These are phyloP conservation scores for Scutellaria baicalensis DNA, from an alignment of 257 asterid species.

Conservation along the genomic window DNA sequence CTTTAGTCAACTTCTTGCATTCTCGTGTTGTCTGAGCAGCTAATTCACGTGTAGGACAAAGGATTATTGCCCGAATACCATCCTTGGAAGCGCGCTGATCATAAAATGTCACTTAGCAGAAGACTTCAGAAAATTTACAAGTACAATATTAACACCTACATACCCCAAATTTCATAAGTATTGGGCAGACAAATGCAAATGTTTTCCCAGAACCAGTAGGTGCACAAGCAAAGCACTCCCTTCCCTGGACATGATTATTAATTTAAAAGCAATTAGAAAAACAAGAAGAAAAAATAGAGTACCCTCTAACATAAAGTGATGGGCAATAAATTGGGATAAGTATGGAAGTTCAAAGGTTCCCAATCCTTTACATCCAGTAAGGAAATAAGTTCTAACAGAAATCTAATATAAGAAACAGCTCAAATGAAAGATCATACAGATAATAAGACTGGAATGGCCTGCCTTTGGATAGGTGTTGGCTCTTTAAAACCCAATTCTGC, in stretches of 20 bases:
- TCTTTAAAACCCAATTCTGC: conserved; percentile 68
- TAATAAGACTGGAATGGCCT: conserved; percentile 85
- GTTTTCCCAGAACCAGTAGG: conserved; percentile 99
- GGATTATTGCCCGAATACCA: conserved; percentile 78
- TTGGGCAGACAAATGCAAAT: conserved; percentile 78
- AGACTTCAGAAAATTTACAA: neutral
- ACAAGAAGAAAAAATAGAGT: neutral
- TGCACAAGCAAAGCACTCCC: conserved; percentile 95
- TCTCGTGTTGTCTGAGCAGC: conserved; percentile 98
- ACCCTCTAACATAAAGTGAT: neutral
- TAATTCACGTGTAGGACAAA: conserved; percentile 91
- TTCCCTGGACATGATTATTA: conserved; percentile 43
- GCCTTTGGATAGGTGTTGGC: conserved; percentile 97
- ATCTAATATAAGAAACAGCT: conserved; percentile 9
- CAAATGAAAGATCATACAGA: conserved; percentile 67
- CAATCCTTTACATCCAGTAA: neutral
- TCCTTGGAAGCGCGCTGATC: conserved; percentile 67
- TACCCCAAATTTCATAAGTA: conserved; percentile 82
- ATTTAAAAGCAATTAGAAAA: neutral
- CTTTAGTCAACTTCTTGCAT: conserved; percentile 76
- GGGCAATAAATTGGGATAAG: neutral
- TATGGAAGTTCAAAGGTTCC: conserved; percentile 2
- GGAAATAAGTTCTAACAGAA: neutral
- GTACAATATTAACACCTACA: neutral
- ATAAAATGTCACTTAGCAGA: conserved; percentile 22